phyloP scores from a whole-genome alignment of 345 rosid genomes.

The Aquilaria yunnanensis region DNA sequence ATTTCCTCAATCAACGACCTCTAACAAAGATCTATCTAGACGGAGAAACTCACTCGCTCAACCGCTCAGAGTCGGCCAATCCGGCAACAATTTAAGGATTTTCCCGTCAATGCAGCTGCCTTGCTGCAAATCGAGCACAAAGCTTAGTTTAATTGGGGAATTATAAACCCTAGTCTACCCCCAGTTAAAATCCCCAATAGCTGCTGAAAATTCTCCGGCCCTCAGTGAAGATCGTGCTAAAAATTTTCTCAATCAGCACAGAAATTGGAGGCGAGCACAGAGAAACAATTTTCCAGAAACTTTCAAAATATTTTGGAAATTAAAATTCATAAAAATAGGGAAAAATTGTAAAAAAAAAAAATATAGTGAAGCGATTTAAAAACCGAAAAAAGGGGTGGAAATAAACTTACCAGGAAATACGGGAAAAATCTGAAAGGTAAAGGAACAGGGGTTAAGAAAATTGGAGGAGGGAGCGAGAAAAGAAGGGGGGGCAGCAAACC shows the following conservation, averaged over 20 bases:
- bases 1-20: background rate
- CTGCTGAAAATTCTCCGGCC: background rate
- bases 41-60: background rate
- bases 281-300: slow-evolving; percentile 14
- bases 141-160: slow-evolving; percentile 7
- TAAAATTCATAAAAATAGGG: slow-evolving; percentile 13
- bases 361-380: background rate
- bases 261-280: background rate
- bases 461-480: slow-evolving; percentile 1
- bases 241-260: slow-evolving; percentile 4
- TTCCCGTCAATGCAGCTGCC: background rate
- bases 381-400: background rate
- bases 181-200: slow-evolving; percentile 5
- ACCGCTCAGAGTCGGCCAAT: background rate
- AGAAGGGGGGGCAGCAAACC: slow-evolving; percentile 1
- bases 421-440: slow-evolving; percentile 1
- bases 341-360: background rate
- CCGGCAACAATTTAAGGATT: background rate
- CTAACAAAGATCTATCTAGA: slow-evolving; percentile 1
- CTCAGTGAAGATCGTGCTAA: background rate
- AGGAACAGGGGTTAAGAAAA: too few species aligned
- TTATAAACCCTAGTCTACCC: slow-evolving; percentile 16
- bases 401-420: slow-evolving; percentile 29
- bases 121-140: background rate
- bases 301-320: slow-evolving; percentile 5